Base-by-base conservation (phyloP, 2,329 filamentous ascomycete genomes). In the Cercospora sojina region DNA sequence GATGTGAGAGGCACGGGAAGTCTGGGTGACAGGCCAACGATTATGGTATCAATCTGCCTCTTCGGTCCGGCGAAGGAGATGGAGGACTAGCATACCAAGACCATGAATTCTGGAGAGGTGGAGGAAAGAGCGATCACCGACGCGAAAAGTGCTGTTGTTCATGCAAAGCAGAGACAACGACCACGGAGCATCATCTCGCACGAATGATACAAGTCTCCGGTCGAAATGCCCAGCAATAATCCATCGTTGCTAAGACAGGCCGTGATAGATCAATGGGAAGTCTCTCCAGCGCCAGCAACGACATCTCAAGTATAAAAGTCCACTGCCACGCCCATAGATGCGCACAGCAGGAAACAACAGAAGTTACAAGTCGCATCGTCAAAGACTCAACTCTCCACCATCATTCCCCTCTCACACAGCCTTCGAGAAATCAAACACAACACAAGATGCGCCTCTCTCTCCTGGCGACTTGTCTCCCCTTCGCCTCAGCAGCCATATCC, bases 401-500 rank as follows among this genome's bases (percentile, higher is more conserved):
- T 2, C 13, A 13, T 27, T 6, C 47, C 7, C 6, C 13, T 8
- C 1, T 25, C 20, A 4, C 23, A 16, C 43, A 23, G 18, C 35
- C 3, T 3, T 41, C 35, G n/a, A n/a, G n/a, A n/a, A n/a, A n/a
- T 3, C 35, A n/a, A 8, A 41, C 6, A n/a, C n/a, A 2, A 41
- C 43, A 23, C 43, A 53, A 1, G 12, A 53, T 53, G 47, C 47
- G 47, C 23, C 23, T 53, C 47, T 53, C 47, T 16, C 47, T 29
- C 23, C 47, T 53, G 20, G 20, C 56, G n/a, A 59, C n/a, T 18
- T 20, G 16, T 12, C 18, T 43, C 5, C 35, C 31, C 32, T 32
- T 59, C 57, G 57, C 57, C 23, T 38, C 35, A 29, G 71, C 82
- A 6, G 77, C 79, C 5, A 81, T 82, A 64, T 65, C 57, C 20